Percentiles rank a stretch among this genome's conserved stretches.
phyloP scores from a whole-genome alignment of 768 basidiomycete genomes.

The Suillus paluster region DNA sequence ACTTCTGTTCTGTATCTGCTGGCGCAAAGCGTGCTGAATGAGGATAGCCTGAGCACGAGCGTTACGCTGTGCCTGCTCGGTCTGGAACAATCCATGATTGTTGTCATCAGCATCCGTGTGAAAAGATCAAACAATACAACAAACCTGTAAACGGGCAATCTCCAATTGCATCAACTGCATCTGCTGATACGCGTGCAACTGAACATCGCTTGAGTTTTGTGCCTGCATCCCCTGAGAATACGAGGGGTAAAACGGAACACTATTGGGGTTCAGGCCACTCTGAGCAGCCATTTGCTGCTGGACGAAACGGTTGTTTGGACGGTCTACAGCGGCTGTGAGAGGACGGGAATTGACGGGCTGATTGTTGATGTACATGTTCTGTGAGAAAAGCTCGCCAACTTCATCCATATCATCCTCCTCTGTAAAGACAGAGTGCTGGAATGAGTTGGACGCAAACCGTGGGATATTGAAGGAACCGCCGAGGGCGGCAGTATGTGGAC shows the following conservation, averaged over 20 bases:
- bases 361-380: constrained; percentile 53
- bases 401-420: constrained; percentile 65
- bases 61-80: constrained; percentile 62
- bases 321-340: constrained; percentile 75
- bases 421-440: constrained; percentile 48
- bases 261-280: constrained; percentile 58
- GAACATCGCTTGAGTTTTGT: constrained; percentile 48
- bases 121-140: constrained; percentile 23
- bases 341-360: constrained; percentile 47
- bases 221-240: constrained; percentile 44
- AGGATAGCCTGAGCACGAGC: constrained; percentile 74
- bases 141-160: constrained; percentile 78
- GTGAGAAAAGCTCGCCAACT: constrained; percentile 57
- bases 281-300: constrained; percentile 62
- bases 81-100: constrained; percentile 41
- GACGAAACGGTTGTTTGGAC: constrained; percentile 64
- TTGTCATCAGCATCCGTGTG: neutral
- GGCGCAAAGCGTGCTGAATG: constrained; percentile 60
- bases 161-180: constrained; percentile 88
- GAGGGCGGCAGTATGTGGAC: constrained; percentile 74
- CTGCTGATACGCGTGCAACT: constrained; percentile 66
- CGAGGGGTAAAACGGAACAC: constrained; percentile 48
- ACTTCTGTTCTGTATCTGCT: constrained; percentile 55
- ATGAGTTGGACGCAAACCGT: constrained; percentile 49
- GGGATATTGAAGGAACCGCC: constrained; percentile 65